Base-by-base conservation (phyloP, 2,329 filamentous ascomycete species). In the Juglanconis sp. region DNA sequence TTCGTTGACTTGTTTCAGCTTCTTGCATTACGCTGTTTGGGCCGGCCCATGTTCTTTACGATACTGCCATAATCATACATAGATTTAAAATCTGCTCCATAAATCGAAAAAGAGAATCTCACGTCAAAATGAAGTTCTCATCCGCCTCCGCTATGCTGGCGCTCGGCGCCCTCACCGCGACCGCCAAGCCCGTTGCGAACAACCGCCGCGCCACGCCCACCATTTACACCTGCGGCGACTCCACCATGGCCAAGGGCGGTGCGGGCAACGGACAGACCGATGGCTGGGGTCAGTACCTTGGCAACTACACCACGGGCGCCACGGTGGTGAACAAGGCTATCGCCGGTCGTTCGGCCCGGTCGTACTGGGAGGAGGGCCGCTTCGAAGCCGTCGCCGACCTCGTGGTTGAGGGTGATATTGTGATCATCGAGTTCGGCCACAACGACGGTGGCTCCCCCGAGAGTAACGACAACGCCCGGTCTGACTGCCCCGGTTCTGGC, bases 341-440 rank as follows among this genome's bases (percentile, higher is more conserved):
- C 32, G 82, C 77, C 8, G 87, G 87, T 53, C 83, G 85, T 53
- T 86, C 81, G 49, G 84, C 86, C 5, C 81, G 86, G 63, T 86
- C 81, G 57, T 89, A 80, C 73, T 85, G 79, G 7, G 78, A 82
- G 53, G 86, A 89, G 71, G 82, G 81, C 44, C 83, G 81, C 48
- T 89, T 88, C 74, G 70, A 76, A 35, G 77, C 78, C 4, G 80
- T 89, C 59, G 78, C 80, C 60, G 70, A 73, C 42, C 65, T 76
- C 2, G 73, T 87, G 13, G 63, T 79, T 65, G 59, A 76, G 3
- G 84, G 82, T 61, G 87, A 89, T 73, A 85, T 83, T 66, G 85
- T 89, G 9, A 76, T 89, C 59, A 87, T 90, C 61, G 86, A 88
- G 67, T 89, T 90, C 68, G 87, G 87, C 0, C 87, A 90, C 76